Evolutionary conservation across 371 early-diverging fungal species (phyloP), one percentile per base, ranked within the genome.

Genomic region (Chytridium lagenaria): DNA sequence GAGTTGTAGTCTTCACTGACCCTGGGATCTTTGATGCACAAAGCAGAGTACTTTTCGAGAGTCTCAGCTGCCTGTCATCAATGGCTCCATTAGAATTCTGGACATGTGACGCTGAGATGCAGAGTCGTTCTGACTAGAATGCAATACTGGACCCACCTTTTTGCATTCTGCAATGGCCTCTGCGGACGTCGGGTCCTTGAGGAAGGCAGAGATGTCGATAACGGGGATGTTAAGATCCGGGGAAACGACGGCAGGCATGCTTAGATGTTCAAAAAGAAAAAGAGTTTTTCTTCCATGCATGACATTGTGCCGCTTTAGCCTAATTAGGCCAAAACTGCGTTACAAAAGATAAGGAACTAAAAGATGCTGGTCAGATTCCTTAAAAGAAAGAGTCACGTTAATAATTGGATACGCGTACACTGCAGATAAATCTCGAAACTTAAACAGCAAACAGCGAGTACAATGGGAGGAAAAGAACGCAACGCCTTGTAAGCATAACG

Each of bases 21-120:
- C 39, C 91, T 84, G 16, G 90, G 89, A 79, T 92, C 91, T 66
- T 81, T 81, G 70, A 91, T 82, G 50, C 88, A 80, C 57, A 90
- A 77, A 34, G 89, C 90, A 26, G 90, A 89, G 87, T 85, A 90
- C 49, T 84, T 83, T 31, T 80, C 79, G 39, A 92, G 80, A 31
- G 90, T 87, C 61, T 86, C 81, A 19, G 90, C 85, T 51, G 88
- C 87, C 86, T 88, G 23, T 64, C 7, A 19, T 44, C 44, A 44
- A 44, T 44, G 44, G 7, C 7, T 7, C 12, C 12, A 12, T 44
- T 7, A 7, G 44, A 44, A 44, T 44, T 7, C 44, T 19, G n/a
- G 36, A n/a, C 7, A 52, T 7, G 30, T 22, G 37, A 33, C 10
- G 1, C 49, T 50, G 37, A 37, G 65, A 10, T 59, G 7, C 0